Evolutionary conservation across 805 yeast genomes (phyloP).

Genomic region (Wickerhamiella musiphila): DNA sequence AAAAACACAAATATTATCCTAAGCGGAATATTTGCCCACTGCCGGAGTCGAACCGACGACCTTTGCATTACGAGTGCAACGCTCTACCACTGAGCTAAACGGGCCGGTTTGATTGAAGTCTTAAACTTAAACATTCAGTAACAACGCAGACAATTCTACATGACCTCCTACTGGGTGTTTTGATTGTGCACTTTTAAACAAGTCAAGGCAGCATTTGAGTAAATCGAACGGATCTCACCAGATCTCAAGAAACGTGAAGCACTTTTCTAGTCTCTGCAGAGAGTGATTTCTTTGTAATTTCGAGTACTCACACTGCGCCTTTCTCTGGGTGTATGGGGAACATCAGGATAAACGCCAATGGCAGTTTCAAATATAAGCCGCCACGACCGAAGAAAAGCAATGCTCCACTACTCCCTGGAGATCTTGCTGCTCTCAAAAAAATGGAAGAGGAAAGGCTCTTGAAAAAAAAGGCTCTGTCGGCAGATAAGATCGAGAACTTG

Average conservation of each 20-base stretch:
- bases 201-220: no score
- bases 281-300: no score
- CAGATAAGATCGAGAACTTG: conserved; percentile 6
- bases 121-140: no score
- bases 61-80: conserved; percentile 79
- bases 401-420: conserved; percentile 15
- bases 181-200: no score
- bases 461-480: conserved; percentile 9
- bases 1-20: no score
- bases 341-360: conserved; percentile 6
- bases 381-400: conserved; percentile 3
- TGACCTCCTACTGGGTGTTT: no score
- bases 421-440: conserved; percentile 9
- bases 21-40: conserved; percentile 19
- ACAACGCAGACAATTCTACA: no score
- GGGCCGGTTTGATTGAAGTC: conserved; percentile 5
- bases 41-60: conserved; percentile 28
- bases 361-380: conserved; percentile 5
- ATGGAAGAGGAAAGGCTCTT: conserved; percentile 15
- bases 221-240: no score
- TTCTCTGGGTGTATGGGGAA: no score
- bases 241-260: no score
- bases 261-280: no score
- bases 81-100: conserved; percentile 97
- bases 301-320: no score